Conservation (phyloP, 345 rosid species). For the Tarenaya hassleriana region DNA sequence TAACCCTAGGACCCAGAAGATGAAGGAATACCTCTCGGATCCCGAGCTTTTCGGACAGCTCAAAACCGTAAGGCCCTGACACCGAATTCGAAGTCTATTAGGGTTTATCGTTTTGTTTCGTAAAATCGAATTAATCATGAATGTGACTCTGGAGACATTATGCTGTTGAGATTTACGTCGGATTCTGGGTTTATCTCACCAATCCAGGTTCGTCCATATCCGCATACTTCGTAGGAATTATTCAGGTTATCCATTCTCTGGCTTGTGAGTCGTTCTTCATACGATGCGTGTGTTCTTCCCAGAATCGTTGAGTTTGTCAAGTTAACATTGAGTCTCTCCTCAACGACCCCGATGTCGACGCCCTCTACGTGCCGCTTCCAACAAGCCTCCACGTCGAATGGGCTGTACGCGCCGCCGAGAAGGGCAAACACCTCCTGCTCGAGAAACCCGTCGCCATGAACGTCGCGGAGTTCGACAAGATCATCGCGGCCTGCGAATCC, state of each 20-base stretch:
- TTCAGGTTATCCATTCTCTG: too few species aligned
- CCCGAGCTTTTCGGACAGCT: constrained; percentile 50
- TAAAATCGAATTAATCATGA: neutral
- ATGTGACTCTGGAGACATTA: too few species aligned
- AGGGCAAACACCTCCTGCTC: constrained; percentile 65
- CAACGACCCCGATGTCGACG: constrained; percentile 67
- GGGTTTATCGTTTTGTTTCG: neutral
- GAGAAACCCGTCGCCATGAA: constrained; percentile 74
- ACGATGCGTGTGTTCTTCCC: too few species aligned
- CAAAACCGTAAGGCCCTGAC: constrained; percentile 33
- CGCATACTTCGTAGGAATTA: too few species aligned
- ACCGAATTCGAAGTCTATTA: neutral
- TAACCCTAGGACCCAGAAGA: constrained; percentile 49
- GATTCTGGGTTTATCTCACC: too few species aligned
- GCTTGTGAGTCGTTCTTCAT: too few species aligned
- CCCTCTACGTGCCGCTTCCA: constrained; percentile 70
- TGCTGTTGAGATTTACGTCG: too few species aligned
- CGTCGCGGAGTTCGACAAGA: constrained; percentile 52
- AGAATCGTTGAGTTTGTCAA: too few species aligned
- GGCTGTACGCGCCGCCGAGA: constrained; percentile 56
- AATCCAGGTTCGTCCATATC: too few species aligned
- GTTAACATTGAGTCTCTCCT: constrained; percentile 12
- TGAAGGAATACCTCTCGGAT: constrained; percentile 46
- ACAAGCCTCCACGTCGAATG: constrained; percentile 66
- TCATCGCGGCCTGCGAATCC: constrained; percentile 52